Evolutionary conservation across 805 yeast genomes (phyloP), one percentile per base, ranked within the genome.

Genomic region (Kodamaea lidongshanica): DNA sequence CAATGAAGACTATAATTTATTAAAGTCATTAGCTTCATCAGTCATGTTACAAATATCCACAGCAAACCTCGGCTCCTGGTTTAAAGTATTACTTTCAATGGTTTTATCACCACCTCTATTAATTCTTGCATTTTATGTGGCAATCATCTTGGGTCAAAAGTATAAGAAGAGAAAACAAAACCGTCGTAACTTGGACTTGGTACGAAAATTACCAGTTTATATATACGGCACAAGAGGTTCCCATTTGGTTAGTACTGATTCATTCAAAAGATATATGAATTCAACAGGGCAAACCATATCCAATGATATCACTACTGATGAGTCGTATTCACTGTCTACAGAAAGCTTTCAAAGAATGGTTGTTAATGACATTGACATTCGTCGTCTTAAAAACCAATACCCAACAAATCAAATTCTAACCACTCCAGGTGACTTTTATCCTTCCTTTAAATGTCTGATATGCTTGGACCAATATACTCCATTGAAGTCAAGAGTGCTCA

Each of bases 401-500:
- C 41, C 45, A 5, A 28, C 24, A 8, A 28, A 18, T 7, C n/a
- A n/a, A n/a, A 40, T 54, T 5, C 30, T 58, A 14, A 37, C 54
- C 3, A 46, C 58, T 12, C 56, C 60, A 5, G 38, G 46, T 19
- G 62, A 58, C 41, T 58, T 54, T 34, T 58, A 41, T 28, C 65
- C 70, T 1, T 52, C 76, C 1, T 70, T 59, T 38, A 76, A 72
- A 48, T 77, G 83, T 45, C 70, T 74, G 14, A 74, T 77, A 14
- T 77, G 83, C 41, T 59, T 77, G 23, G 80, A 70, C 26, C 67
- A 61, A 38, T 76, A 69, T 42, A 51, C 56, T 7, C 66, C 68
- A 10, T 63, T 72, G 18, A 56, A 54, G 33, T 59, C 72, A 13
- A 55, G 58, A 27, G 73, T 77, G 12, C 58, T 75, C 54, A 57